Evolutionary conservation across 2,329 filamentous ascomycete species (phyloP).

Genomic region (Fusarium sp.): DNA sequence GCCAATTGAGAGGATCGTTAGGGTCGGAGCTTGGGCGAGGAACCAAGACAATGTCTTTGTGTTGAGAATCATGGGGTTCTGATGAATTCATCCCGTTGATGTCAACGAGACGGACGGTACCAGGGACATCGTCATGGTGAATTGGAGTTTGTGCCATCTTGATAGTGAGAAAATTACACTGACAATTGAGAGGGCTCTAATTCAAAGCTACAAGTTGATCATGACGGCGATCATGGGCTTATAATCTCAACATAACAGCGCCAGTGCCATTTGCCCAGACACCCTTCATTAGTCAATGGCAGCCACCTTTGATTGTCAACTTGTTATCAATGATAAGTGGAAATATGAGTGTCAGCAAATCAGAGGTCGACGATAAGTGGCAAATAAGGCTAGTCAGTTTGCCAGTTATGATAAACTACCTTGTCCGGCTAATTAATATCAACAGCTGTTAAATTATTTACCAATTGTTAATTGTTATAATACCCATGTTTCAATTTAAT

Average conservation of each 20-base stretch:
- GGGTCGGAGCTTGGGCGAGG: conserved; percentile 4
- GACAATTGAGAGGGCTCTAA: not conserved
- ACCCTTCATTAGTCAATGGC: too few relatives aligned
- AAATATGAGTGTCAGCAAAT: not conserved
- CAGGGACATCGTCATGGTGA: conserved; percentile 1
- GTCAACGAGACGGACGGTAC: conserved; percentile 6
- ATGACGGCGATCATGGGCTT: not conserved
- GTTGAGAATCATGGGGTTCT: not conserved
- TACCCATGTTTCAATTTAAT: too few relatives aligned
- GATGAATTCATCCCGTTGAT: conserved; percentile 1
- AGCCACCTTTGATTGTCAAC: too few relatives aligned
- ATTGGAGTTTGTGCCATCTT: not conserved
- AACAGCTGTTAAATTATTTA: conserved; percentile 1
- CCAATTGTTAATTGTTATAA: not conserved
- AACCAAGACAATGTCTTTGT: conserved; percentile 7
- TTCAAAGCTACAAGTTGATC: too few relatives aligned
- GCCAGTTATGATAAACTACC: not conserved
- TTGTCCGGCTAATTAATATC: not conserved
- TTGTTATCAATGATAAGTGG: not conserved
- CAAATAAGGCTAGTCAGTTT: not conserved
- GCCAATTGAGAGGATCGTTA: conserved; percentile 9
- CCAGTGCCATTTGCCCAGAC: too few relatives aligned
- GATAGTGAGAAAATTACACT: not conserved
- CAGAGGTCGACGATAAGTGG: not conserved
- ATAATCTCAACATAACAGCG: not conserved